These are phyloP conservation scores for Tubosaeta sp. DNA, from an alignment of 768 basidiomycete genomes.

Conservation along the genomic window DNA sequence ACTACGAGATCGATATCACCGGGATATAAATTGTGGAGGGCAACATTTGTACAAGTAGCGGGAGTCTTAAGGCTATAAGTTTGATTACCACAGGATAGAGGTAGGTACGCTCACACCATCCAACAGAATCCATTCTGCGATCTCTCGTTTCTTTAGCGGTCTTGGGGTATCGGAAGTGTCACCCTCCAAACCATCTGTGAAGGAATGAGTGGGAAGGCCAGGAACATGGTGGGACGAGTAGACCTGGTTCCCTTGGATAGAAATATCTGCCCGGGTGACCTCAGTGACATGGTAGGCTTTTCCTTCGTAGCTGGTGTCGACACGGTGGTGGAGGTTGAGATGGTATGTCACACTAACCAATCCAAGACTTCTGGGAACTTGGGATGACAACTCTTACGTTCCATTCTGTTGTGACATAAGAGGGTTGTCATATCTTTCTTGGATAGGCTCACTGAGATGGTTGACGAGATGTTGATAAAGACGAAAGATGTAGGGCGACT, in stretches of 20 bases:
- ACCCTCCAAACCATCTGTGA: constrained; percentile 53
- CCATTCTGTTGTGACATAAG: constrained; percentile 48
- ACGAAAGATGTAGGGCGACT: constrained; percentile 74
- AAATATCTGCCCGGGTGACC: constrained; percentile 62
- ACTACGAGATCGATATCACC: constrained; percentile 88
- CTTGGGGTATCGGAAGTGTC: constrained; percentile 60
- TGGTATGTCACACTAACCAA: constrained; percentile 45
- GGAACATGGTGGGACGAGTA: background rate
- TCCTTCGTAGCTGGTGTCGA: constrained; percentile 38
- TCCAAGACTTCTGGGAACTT: constrained; percentile 84
- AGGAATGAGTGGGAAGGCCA: background rate
- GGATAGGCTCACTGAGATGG: constrained; percentile 46
- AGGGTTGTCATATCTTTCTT: background rate
- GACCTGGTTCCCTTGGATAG: constrained; percentile 63
- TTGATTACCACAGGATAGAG: constrained; percentile 1
- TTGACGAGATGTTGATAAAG: constrained; percentile 59
- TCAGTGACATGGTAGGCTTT: constrained; percentile 81
- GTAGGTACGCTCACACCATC: constrained; percentile 57
- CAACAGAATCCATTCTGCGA: constrained; percentile 87
- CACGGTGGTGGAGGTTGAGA: background rate
- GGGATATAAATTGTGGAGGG: constrained; percentile 82
- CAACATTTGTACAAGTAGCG: constrained; percentile 89
- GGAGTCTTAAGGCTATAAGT: constrained; percentile 55
- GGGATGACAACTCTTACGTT: constrained; percentile 78
- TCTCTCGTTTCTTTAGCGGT: constrained; percentile 69